Evolutionary conservation across 225 moss, liverwort and hornwort genomes (phyloP), one percentile per base, ranked within the genome.

Genomic region (Antitrichia curtipendula): DNA sequence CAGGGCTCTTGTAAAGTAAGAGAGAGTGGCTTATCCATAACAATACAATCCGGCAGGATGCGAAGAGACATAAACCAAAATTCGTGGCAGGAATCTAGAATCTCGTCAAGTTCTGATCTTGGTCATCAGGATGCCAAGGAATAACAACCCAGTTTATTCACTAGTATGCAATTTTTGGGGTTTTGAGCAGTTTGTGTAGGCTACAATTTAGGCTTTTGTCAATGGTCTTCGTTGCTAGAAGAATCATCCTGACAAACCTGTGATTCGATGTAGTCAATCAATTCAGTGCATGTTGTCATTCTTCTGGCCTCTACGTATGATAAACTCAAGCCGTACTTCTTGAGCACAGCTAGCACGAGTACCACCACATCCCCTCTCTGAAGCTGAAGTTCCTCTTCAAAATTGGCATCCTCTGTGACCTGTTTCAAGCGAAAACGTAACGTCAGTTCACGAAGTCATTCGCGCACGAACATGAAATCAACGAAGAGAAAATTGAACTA

Each of bases 231-330:
- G 63, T 57, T 34, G 68, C 64, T 43, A 64, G 81, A 88, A 36
- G 31, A 64, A 61, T 83, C 54, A 54, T 83, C 86, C 27, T 74
- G 83, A 58, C 88, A 78, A 45, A 90, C 75, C 73, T 92, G 87
- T 38, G 87, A 89, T 49, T 79, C 78, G 66, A 92, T 90, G 82
- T 72, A 90, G 74, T 90, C 90, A 47, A 92, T 90, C 90, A 92
- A 43, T 40, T 92, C 90, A 66, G 78, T 49, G 84, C 89, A 90
- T 31, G 89, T 84, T 32, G 84, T 32, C 92, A 90, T 92, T 78
- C 32, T 92, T 79, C 92, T 90, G 31, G 92, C 92, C 71, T 92
- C 89, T 29, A 92, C 90, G 56, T 92, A 92, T 11, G 92, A 92
- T 28, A 92, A 73, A 61, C 50, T 78, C 65, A 92, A 58, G 11